Evolutionary conservation across 176 grass and related monocot genomes (phyloP), one percentile per base, ranked within the genome.

Genomic region (Avena eriantha): DNA sequence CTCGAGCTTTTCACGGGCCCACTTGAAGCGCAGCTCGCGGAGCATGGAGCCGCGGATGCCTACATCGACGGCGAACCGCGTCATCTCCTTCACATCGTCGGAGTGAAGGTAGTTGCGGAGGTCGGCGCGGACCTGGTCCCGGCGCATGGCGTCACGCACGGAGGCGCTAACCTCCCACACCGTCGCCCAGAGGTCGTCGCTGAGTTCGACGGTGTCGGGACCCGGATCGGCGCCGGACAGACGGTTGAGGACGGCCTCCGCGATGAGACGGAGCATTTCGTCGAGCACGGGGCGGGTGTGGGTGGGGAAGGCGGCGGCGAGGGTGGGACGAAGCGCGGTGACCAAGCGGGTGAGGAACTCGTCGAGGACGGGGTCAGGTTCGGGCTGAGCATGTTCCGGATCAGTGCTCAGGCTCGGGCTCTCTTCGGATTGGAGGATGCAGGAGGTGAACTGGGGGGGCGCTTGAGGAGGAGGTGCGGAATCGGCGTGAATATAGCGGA

Each of bases 61-160:
- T 1, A 96, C 88, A 36, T 98, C 96, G 15, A 67, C 88, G 16
- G 96, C 93, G 60, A 98, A 98, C 26, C 86, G 90, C 86, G 92
- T 92, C 96, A 96, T 98, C 85, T 94, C 88, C 91, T 98, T 98
- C 56, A 98, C 96, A 77, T 94, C 87, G 57, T 93, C 91, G 90
- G 86, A 98, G 73, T 96, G 91, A 19, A 93, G 80, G 82, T 94
- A 92, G 51, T 94, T 55, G 18, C 84, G 91, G 59, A 94, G 84
- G 66, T 91, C 87, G 13, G 89, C 85, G 67, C 92, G 84, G 47
- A 93, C 81, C 69, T 89, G 86, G 79, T 93, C 91, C 31, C 86
- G 77, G 43, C 19, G 87, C 88, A 91, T 93, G 14, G 80, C 84
- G 47, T 94, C 86, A 45, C 80, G 88, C 80, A 97, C 88, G 63